These are phyloP conservation scores for Cystobasidiopsis lactophilus DNA, from an alignment of 768 basidiomycete species.

Conservation along the genomic window DNA sequence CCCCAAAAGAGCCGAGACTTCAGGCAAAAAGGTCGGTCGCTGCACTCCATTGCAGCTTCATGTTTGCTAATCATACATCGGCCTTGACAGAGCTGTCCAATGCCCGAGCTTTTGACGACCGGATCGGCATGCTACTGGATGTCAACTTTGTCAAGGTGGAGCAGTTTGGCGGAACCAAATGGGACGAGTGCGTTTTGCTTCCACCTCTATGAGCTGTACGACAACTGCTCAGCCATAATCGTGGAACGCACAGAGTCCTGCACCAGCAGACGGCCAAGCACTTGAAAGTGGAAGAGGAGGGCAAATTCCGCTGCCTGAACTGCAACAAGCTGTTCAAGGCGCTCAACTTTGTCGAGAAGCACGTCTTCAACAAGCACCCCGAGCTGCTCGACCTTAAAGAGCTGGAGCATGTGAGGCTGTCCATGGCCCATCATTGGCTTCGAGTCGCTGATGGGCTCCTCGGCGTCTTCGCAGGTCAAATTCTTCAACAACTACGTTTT, in stretches of 20 bases:
- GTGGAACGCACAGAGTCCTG: too few relatives aligned
- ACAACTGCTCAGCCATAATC: too few relatives aligned
- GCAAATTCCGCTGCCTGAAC: slow-evolving; percentile 86
- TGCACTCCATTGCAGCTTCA: neutral
- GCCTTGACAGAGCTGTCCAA: slow-evolving; percentile 51
- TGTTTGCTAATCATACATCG: neutral
- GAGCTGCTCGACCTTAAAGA: slow-evolving; percentile 44
- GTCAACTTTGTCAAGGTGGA: slow-evolving; percentile 58
- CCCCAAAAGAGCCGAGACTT: slow-evolving; percentile 22
- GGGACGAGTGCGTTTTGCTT: slow-evolving; percentile 42
- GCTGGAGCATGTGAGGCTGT: slow-evolving; percentile 51
- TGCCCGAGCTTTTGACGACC: slow-evolving; percentile 66
- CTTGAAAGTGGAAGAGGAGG: slow-evolving; percentile 89
- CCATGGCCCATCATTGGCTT: neutral
- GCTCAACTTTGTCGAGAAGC: slow-evolving; percentile 89
- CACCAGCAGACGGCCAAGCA: slow-evolving; percentile 48
- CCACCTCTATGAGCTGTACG: too few relatives aligned
- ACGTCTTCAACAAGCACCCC: slow-evolving; percentile 81
- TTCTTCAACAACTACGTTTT: slow-evolving; percentile 92
- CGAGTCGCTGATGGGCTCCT: neutral
- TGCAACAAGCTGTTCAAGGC: slow-evolving; percentile 97
- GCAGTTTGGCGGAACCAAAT: slow-evolving; percentile 68
- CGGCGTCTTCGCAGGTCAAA: slow-evolving; percentile 28
- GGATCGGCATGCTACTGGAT: slow-evolving; percentile 58
- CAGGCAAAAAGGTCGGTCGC: slow-evolving; percentile 29